Conservation (phyloP, 495 filamentous ascomycete genomes). For the Aspergillus indologenus region DNA sequence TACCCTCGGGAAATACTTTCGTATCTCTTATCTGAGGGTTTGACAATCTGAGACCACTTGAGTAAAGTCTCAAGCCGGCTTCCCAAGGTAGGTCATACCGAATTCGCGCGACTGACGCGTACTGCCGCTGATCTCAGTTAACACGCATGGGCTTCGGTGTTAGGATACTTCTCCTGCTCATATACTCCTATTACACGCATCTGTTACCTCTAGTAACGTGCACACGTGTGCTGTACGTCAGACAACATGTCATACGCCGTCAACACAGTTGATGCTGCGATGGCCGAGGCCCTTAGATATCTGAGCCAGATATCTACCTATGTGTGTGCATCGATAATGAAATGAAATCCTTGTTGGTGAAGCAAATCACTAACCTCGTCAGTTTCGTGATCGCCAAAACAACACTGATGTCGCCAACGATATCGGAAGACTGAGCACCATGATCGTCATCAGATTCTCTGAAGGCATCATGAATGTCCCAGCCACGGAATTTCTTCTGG, state of each 20-base stretch:
- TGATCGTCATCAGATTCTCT: conserved; percentile 23
- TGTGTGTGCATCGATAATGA: conserved; percentile 14
- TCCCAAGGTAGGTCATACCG: background rate
- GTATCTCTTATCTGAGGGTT: background rate
- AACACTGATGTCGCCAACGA: conserved; percentile 25
- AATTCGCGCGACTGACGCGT: background rate
- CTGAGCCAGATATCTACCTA: conserved; percentile 22
- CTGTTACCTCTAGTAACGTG: background rate
- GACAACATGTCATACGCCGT: background rate
- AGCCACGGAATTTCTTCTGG: conserved; percentile 12
- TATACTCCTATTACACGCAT: background rate
- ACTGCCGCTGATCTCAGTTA: background rate
- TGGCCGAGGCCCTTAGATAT: conserved; percentile 25
- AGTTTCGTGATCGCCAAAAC: conserved; percentile 26
- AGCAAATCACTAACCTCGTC: conserved; percentile 5
- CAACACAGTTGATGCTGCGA: conserved; percentile 17
- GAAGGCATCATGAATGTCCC: conserved; percentile 18
- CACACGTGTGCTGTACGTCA: background rate
- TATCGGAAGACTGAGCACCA: conserved; percentile 25
- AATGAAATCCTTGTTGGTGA: background rate
- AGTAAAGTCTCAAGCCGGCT: background rate
- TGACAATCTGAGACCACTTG: background rate
- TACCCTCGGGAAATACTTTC: background rate
- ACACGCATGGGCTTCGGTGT: background rate
- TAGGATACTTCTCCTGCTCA: background rate